Evolutionary conservation across 495 filamentous ascomycete genomes (phyloP).

Genomic region (Hypomontagnella monticulosa): DNA sequence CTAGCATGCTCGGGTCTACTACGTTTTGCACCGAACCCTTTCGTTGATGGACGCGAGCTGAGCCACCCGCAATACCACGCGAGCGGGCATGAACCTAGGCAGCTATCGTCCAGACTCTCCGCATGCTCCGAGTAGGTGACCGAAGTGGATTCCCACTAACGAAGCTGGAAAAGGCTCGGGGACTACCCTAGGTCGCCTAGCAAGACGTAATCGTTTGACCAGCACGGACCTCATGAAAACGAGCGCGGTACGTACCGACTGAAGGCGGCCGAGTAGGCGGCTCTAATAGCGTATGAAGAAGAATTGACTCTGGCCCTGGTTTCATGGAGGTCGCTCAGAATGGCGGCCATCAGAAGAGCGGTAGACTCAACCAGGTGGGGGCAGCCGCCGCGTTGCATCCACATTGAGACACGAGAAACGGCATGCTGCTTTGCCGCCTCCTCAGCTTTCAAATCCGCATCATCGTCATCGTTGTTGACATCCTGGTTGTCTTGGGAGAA

Average conservation of each 20-base stretch:
- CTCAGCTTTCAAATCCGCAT: conserved; percentile 15
- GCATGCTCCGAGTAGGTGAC: conserved; percentile 2
- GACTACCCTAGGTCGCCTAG: not conserved
- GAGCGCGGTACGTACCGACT: conserved; percentile 52
- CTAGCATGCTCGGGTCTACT: not conserved
- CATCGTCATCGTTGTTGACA: conserved; percentile 7
- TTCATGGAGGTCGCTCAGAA: conserved; percentile 70
- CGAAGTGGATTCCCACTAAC: conserved; percentile 2
- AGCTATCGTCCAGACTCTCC: not conserved
- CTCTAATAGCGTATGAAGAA: conserved; percentile 53
- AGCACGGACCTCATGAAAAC: conserved; percentile 14
- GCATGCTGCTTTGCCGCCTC: conserved; percentile 46
- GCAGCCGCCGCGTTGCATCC: conserved; percentile 74
- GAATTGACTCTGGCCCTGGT: conserved; percentile 49
- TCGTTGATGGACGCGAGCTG: conserved; percentile 1
- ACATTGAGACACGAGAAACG: conserved; percentile 62
- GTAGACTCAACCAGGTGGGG: conserved; percentile 86
- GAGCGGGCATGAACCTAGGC: conserved; percentile 5
- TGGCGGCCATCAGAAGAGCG: conserved; percentile 76
- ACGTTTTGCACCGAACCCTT: conserved; percentile 2
- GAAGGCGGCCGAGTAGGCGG: conserved; percentile 60
- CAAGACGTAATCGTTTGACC: conserved; percentile 4
- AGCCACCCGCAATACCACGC: conserved; percentile 8
- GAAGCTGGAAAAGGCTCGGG: conserved; percentile 13
- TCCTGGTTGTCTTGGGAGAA: conserved; percentile 18